Evolutionary conservation across 805 yeast species (phyloP).

Genomic region (Metschnikowia matae): DNA sequence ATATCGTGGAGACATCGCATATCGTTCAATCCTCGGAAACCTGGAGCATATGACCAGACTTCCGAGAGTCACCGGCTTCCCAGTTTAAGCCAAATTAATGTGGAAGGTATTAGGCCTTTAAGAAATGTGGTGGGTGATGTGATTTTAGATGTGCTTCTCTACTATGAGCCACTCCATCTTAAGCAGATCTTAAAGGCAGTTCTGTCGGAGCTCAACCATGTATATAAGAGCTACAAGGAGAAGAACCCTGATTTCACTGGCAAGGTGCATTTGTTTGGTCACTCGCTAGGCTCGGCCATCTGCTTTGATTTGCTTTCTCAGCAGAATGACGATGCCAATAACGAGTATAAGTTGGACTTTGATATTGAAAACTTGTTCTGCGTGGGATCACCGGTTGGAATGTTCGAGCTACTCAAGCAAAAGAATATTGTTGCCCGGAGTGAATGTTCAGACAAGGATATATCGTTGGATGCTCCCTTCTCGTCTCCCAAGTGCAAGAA

Average conservation of each 20-base stretch:
- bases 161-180: conserved; percentile 64
- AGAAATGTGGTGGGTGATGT: conserved; percentile 84
- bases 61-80: conserved; percentile 48
- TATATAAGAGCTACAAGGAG: conserved; percentile 54
- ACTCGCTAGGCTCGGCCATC: conserved; percentile 87
- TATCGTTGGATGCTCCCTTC: conserved; percentile 12
- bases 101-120: conserved; percentile 72
- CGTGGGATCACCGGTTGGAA: conserved; percentile 88
- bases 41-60: conserved; percentile 23
- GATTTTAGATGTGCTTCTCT: conserved; percentile 74
- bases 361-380: conserved; percentile 72
- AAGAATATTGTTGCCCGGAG: conserved; percentile 50
- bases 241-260: conserved; percentile 75
- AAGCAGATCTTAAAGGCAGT: conserved; percentile 61
- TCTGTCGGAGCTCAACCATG: conserved; percentile 56
- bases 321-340: conserved; percentile 38
- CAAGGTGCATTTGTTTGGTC: conserved; percentile 79
- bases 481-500: conserved; percentile 58
- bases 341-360: conserved; percentile 49
- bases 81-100: conserved; percentile 64
- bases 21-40: conserved; percentile 52
- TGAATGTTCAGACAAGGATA: conserved; percentile 13
- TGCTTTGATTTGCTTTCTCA: conserved; percentile 66
- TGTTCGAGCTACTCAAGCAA: conserved; percentile 70
- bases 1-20: conserved; percentile 86